Percentiles rank a stretch among this genome's conserved stretches.
These are phyloP conservation scores for Cyclocybe aegerita DNA, from an alignment of 768 basidiomycete genomes.

Conservation along the genomic window DNA sequence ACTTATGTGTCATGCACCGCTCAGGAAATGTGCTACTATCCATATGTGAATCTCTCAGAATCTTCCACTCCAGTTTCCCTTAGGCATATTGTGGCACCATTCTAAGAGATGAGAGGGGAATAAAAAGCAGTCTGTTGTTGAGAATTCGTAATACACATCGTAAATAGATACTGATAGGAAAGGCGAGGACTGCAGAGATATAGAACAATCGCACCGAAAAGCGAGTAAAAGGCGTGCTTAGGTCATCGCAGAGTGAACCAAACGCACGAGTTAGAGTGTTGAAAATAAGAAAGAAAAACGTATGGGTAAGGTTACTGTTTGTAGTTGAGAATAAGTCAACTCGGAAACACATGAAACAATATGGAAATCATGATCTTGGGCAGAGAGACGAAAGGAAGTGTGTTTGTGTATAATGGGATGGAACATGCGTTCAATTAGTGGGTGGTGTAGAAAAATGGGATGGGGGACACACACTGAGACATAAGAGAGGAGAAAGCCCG, in stretches of 20 bases:
- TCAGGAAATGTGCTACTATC: background rate
- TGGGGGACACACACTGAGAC: background rate
- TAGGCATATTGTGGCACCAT: no score
- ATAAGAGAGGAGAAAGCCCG: background rate
- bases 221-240: background rate
- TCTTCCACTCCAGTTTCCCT: background rate
- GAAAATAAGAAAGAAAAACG: background rate
- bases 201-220: background rate
- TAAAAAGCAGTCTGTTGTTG: background rate
- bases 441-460: background rate
- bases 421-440: conserved; percentile 1
- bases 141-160: conserved; percentile 3
- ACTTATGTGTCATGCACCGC: background rate
- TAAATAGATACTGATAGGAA: background rate
- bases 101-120: background rate
- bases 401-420: background rate
- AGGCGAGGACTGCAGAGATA: background rate
- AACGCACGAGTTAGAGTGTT: background rate
- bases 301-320: background rate
- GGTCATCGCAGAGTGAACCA: background rate
- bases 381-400: background rate
- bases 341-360: background rate
- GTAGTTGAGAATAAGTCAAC: background rate
- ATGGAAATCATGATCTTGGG: background rate
- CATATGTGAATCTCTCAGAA: no score